A percentile compares a stretch with the other conserved stretches of the same genome.
phyloP scores from a whole-genome alignment of 495 filamentous ascomycete species.

The Neurospora terricola region DNA sequence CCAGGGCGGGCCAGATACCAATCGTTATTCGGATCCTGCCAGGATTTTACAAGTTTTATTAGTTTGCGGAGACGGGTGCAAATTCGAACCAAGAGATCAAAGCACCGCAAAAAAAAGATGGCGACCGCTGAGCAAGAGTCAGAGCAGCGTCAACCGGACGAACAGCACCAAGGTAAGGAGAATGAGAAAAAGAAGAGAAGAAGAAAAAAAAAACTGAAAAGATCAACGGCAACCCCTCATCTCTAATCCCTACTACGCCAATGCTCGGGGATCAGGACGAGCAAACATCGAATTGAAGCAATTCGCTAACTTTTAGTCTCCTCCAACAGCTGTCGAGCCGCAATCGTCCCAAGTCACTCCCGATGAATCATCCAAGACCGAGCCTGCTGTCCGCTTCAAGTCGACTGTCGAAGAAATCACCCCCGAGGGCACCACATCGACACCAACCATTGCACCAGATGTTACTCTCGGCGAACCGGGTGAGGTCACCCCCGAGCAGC shows the following conservation, averaged over 20 bases:
- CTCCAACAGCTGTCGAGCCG: background rate
- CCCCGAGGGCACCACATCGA: slow-evolving; percentile 29
- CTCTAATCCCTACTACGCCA: background rate
- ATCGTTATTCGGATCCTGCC: background rate
- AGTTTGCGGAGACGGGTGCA: background rate
- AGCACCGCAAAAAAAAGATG: slow-evolving; percentile 7
- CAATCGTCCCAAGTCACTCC: background rate
- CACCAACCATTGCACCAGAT: slow-evolving; percentile 14
- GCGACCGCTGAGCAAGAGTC: slow-evolving; percentile 8
- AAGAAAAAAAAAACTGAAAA: background rate
- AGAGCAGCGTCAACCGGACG: slow-evolving; percentile 8
- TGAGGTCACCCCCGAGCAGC: slow-evolving; percentile 45
- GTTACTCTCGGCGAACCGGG: slow-evolving; percentile 20
- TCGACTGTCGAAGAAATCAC: slow-evolving; percentile 67
- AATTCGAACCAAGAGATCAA: background rate
- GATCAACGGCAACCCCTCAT: slow-evolving; percentile 9
- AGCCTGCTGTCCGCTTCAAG: slow-evolving; percentile 66
- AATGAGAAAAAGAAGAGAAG: background rate
- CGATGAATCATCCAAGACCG: background rate
- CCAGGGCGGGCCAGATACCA: background rate
- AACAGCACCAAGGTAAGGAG: slow-evolving; percentile 7
- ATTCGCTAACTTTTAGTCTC: slow-evolving; percentile 1
- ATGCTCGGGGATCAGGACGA: background rate
- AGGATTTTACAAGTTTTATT: background rate
- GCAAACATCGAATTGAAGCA: background rate